These are phyloP conservation scores for Euryodendron excelsum DNA, from an alignment of 148 eudicot species.

Conservation along the genomic window DNA sequence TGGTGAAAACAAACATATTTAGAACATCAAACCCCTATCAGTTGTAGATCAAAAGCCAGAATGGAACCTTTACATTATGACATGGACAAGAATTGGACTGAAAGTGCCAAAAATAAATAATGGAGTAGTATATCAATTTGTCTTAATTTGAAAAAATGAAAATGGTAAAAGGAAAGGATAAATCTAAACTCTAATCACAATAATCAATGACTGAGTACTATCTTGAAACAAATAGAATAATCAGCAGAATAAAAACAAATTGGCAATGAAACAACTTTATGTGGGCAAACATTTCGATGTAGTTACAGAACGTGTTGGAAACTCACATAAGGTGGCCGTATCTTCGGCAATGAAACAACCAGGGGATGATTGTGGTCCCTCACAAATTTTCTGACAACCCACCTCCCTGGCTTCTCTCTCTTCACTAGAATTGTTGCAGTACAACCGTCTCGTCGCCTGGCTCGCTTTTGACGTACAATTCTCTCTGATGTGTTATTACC, in stretches of 20 bases:
- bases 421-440: constrained; percentile 34
- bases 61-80: background rate
- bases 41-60: background rate
- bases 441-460: constrained; percentile 36
- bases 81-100: background rate
- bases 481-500: constrained; percentile 17
- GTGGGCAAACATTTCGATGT: background rate
- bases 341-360: constrained; percentile 28
- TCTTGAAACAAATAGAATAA: background rate
- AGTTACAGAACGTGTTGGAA: background rate
- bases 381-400: constrained; percentile 40
- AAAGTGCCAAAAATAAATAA: background rate
- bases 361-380: constrained; percentile 42
- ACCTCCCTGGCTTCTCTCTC: constrained; percentile 33
- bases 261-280: no score
- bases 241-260: background rate
- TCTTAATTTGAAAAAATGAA: background rate
- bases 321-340: constrained; percentile 33
- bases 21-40: background rate
- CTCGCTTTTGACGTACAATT: constrained; percentile 18
- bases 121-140: background rate
- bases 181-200: background rate
- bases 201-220: background rate
- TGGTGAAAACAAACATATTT: background rate
- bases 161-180: background rate